Conservation (phyloP, 345 rosid species). For the Lepidium aucheri region DNA sequence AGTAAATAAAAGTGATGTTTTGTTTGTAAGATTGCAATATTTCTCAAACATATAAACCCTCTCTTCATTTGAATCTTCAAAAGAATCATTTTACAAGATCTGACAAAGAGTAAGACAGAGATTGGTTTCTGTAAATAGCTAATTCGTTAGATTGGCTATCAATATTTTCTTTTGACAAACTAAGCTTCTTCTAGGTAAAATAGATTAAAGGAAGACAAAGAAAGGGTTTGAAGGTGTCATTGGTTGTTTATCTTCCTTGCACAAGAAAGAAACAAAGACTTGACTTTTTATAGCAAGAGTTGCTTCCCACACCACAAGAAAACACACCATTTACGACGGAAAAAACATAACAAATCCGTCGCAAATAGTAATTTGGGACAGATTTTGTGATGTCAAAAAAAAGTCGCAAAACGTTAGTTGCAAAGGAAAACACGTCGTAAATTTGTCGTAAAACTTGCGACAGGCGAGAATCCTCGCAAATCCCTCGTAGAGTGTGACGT, state of each 20-base stretch:
- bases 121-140: neutral
- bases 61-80: conserved; percentile 8
- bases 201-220: neutral
- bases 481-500: too few relatives aligned
- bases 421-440: too few relatives aligned
- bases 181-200: conserved; percentile 6
- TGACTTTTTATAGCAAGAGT: conserved; percentile 96
- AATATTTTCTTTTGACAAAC: conserved; percentile 1
- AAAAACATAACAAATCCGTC: too few relatives aligned
- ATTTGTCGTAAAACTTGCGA: too few relatives aligned
- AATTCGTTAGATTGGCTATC: neutral
- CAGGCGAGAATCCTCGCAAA: too few relatives aligned
- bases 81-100: conserved; percentile 1
- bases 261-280: conserved; percentile 92
- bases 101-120: neutral
- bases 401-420: too few relatives aligned
- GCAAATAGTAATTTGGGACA: too few relatives aligned
- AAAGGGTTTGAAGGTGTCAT: neutral
- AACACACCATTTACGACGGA: too few relatives aligned
- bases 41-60: conserved; percentile 1
- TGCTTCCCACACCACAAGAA: too few relatives aligned
- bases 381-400: too few relatives aligned
- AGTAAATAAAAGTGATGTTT: neutral
- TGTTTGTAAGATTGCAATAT: neutral
- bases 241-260: conserved; percentile 63